A percentile compares a stretch with the other conserved stretches of the same genome.
Evolutionary conservation across 768 basidiomycete species (phyloP).

Genomic region (Mycena pura): DNA sequence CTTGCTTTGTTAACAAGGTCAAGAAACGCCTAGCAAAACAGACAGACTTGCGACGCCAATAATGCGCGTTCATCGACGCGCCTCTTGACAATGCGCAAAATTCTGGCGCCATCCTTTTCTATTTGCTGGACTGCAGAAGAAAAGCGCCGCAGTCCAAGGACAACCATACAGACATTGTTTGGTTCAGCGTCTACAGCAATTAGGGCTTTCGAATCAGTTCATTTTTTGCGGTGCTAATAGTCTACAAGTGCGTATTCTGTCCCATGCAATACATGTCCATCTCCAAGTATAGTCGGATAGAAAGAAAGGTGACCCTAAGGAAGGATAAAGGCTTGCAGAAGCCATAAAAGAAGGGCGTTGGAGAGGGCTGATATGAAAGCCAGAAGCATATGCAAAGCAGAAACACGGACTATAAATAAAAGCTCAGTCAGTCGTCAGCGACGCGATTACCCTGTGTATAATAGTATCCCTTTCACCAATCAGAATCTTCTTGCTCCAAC

Average conservation of each 20-base stretch:
- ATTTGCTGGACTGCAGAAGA: slow-evolving; percentile 31
- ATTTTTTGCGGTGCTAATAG: neutral
- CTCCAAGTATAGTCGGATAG: slow-evolving; percentile 23
- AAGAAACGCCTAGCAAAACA: neutral
- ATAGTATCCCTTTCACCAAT: neutral
- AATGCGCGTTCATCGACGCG: slow-evolving; percentile 57
- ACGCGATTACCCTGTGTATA: slow-evolving; percentile 13
- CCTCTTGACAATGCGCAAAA: slow-evolving; percentile 61
- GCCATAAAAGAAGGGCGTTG: neutral
- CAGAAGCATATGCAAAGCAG: neutral
- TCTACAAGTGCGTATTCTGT: slow-evolving; percentile 23
- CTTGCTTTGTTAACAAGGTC: slow-evolving; percentile 9
- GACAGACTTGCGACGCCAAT: slow-evolving; percentile 51
- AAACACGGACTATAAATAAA: slow-evolving; percentile 3
- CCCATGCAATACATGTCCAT: slow-evolving; percentile 16
- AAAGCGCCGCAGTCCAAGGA: slow-evolving; percentile 17
- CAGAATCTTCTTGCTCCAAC: slow-evolving; percentile 15
- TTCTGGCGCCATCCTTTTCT: slow-evolving; percentile 53
- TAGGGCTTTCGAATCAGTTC: neutral
- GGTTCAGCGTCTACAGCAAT: neutral
- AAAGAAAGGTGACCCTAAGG: slow-evolving; percentile 10
- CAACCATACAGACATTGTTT: slow-evolving; percentile 15
- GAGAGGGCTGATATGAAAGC: slow-evolving; percentile 4
- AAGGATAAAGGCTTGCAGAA: neutral
- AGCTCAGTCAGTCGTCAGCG: slow-evolving; percentile 17